Evolutionary conservation across 2,329 filamentous ascomycete genomes (phyloP).

Genomic region (Monosporascus sp.): DNA sequence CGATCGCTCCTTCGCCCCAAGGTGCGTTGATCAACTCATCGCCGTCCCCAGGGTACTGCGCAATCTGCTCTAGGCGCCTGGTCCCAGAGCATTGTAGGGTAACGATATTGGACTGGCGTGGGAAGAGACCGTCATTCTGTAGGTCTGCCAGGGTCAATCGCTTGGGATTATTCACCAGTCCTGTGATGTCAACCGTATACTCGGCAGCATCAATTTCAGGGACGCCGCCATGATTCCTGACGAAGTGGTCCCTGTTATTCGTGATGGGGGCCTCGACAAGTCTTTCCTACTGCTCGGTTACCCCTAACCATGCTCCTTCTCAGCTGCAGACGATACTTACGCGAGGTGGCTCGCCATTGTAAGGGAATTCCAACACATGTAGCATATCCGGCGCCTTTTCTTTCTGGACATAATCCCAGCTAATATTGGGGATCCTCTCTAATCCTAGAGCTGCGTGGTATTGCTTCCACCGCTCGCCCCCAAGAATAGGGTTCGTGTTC

Average conservation of each 20-base stretch:
- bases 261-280: slow-evolving; percentile 54
- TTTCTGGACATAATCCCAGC: slow-evolving; percentile 48
- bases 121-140: slow-evolving; percentile 54
- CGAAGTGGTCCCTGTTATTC: slow-evolving; percentile 53
- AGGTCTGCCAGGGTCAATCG: slow-evolving; percentile 54
- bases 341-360: slow-evolving; percentile 57
- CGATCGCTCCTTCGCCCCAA: slow-evolving; percentile 63
- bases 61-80: slow-evolving; percentile 63
- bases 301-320: neutral
- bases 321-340: slow-evolving; percentile 8
- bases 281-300: slow-evolving; percentile 30
- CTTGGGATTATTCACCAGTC: slow-evolving; percentile 54
- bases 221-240: slow-evolving; percentile 68
- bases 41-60: slow-evolving; percentile 60
- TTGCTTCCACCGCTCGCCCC: slow-evolving; percentile 51
- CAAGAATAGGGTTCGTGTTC: slow-evolving; percentile 51
- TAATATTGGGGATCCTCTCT: slow-evolving; percentile 47
- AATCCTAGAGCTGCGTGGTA: slow-evolving; percentile 53
- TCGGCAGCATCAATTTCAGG: slow-evolving; percentile 56
- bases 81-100: slow-evolving; percentile 67
- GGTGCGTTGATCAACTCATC: slow-evolving; percentile 53
- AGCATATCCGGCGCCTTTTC: slow-evolving; percentile 59
- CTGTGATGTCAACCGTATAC: slow-evolving; percentile 51
- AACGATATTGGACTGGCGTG: slow-evolving; percentile 51
- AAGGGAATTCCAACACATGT: slow-evolving; percentile 58